Percentiles rank a stretch among this genome's conserved stretches.
Evolutionary conservation across 2,329 filamentous ascomycete species (phyloP).

Genomic region (Ascochyta lentis): DNA sequence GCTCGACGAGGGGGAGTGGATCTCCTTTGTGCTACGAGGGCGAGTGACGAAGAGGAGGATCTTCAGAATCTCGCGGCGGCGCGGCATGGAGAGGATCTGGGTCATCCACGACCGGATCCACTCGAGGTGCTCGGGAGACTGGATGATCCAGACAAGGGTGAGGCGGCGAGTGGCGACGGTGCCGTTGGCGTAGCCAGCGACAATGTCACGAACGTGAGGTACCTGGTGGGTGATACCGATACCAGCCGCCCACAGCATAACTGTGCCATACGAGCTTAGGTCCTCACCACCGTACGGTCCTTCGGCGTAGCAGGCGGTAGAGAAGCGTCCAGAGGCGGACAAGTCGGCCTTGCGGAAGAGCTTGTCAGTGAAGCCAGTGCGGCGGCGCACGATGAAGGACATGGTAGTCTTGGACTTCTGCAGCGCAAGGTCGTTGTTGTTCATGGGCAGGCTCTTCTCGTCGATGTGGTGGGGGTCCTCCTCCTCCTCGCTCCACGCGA

Average conservation of each 20-base stretch:
- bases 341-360: slow-evolving; percentile 74
- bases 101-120: slow-evolving; percentile 96
- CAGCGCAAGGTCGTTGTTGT: slow-evolving; percentile 58
- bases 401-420: slow-evolving; percentile 63
- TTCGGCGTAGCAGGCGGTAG: slow-evolving; percentile 78
- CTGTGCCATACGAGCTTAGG: slow-evolving; percentile 90
- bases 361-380: slow-evolving; percentile 85
- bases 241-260: slow-evolving; percentile 87
- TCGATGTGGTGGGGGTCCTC: slow-evolving; percentile 45
- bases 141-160: slow-evolving; percentile 90
- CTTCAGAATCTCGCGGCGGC: slow-evolving; percentile 80
- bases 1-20: slow-evolving; percentile 75
- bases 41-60: slow-evolving; percentile 91
- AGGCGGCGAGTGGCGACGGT: slow-evolving; percentile 82
- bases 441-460: slow-evolving; percentile 57
- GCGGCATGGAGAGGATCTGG: slow-evolving; percentile 79
- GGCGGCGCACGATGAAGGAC: slow-evolving; percentile 84
- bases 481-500: slow-evolving; percentile 77
- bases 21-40: slow-evolving; percentile 82
- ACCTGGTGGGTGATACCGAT: slow-evolving; percentile 96
- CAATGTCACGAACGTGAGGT: slow-evolving; percentile 77
- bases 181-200: slow-evolving; percentile 64
- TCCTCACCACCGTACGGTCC: slow-evolving; percentile 86
- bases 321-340: slow-evolving; percentile 61
- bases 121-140: slow-evolving; percentile 85